phyloP scores from a whole-genome alignment of 2,329 filamentous ascomycete species.

The Plectosphaerella cucumerina region DNA sequence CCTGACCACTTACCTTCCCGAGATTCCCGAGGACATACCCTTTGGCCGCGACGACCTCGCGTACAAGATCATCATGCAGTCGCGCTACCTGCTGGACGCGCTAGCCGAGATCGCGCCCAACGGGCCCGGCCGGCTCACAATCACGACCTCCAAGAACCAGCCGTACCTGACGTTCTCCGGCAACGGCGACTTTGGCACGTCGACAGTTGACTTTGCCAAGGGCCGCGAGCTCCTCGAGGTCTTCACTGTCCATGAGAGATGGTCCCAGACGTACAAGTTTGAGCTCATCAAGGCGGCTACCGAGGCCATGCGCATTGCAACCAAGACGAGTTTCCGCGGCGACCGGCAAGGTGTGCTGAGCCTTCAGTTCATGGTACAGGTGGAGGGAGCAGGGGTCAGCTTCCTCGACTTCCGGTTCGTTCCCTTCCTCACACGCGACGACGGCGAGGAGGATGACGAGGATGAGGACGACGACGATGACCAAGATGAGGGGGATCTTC shows the following conservation, averaged over 20 bases:
- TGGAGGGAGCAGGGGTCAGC: conserved; percentile 64
- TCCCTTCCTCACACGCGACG: conserved; percentile 62
- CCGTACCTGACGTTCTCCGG: conserved; percentile 74
- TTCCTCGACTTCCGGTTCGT: conserved; percentile 84
- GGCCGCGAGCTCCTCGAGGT: conserved; percentile 70
- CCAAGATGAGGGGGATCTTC: conserved; percentile 16
- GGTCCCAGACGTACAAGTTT: conserved; percentile 79
- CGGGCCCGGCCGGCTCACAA: conserved; percentile 66
- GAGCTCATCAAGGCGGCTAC: conserved; percentile 78
- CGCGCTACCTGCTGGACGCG: conserved; percentile 67
- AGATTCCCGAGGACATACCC: conserved; percentile 75
- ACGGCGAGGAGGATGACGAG: conserved; percentile 39
- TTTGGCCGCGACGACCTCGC: conserved; percentile 75
- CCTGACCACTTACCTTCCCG: conserved; percentile 80
- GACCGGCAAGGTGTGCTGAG: conserved; percentile 89
- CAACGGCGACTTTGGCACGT: conserved; percentile 54
- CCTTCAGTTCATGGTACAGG: conserved; percentile 93
- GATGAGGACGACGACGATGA: conserved; percentile 27
- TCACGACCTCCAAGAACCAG: conserved; percentile 58
- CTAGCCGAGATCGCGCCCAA: conserved; percentile 67
- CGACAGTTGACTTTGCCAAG: conserved; percentile 62
- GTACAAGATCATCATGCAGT: conserved; percentile 94
- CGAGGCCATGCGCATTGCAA: conserved; percentile 89
- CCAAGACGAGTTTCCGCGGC: conserved; percentile 85
- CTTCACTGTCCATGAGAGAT: conserved; percentile 57